A percentile compares a stretch with the other conserved stretches of the same genome.
Evolutionary conservation across 441 rosid genomes (phyloP).

Genomic region (Dalechampia spathulata): DNA sequence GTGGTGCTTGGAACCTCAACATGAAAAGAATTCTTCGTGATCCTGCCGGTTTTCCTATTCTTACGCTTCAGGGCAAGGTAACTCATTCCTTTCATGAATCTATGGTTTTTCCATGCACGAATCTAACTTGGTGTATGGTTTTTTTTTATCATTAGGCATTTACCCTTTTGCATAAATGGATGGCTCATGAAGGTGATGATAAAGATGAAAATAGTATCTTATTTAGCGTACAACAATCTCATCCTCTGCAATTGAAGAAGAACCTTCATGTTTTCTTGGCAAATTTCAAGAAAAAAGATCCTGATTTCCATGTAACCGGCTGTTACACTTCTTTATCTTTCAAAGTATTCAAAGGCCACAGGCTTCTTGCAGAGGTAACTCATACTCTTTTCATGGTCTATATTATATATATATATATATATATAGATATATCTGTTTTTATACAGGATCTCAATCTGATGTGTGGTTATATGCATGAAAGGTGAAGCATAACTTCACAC

Average conservation of each 20-base stretch:
- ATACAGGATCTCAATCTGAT: too few species aligned
- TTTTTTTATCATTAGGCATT: too few species aligned
- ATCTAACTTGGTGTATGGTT: too few species aligned
- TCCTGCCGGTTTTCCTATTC: slow-evolving; percentile 58
- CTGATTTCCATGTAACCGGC: slow-evolving; percentile 48
- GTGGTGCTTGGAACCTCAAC: slow-evolving; percentile 41
- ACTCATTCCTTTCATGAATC: too few species aligned
- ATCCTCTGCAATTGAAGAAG: slow-evolving; percentile 43
- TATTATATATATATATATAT: too few species aligned
- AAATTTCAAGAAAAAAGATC: slow-evolving; percentile 16
- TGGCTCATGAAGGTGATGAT: slow-evolving; percentile 44
- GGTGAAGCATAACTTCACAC: slow-evolving; percentile 46
- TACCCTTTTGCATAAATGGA: slow-evolving; percentile 44
- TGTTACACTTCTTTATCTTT: slow-evolving; percentile 41
- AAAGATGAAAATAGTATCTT: slow-evolving; percentile 21
- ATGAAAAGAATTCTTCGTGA: slow-evolving; percentile 48
- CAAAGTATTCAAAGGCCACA: slow-evolving; percentile 41
- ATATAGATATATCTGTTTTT: too few species aligned
- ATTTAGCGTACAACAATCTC: slow-evolving; percentile 42
- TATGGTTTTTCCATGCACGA: too few species aligned
- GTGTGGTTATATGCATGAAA: too few species aligned
- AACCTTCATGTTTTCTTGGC: slow-evolving; percentile 45
- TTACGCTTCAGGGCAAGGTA: slow-evolving; percentile 48
- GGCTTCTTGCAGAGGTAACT: slow-evolving; percentile 64
- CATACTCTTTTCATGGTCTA: too few species aligned